Evolutionary conservation across 805 yeast species (phyloP), one percentile per base, ranked within the genome.

Genomic region (Komagataella phaffii): DNA sequence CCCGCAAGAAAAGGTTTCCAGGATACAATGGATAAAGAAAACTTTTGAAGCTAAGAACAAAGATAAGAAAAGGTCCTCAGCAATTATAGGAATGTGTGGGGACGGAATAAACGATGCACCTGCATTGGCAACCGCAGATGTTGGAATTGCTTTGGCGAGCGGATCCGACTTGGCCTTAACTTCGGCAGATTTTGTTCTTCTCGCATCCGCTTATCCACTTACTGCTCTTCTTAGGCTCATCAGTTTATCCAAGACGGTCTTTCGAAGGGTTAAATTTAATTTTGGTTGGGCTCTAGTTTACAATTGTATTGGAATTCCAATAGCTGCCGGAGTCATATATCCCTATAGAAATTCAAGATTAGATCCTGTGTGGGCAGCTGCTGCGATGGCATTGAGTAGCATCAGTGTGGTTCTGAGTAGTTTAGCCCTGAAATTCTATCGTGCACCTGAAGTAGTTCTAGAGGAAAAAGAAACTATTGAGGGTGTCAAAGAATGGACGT

Each of bases 21-120:
- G 78, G 59, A 68, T 85, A 44, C 69, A 72, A 55, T 70, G 75
- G 72, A 69, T 85, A 10, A 83, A 81, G 59, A 61, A 66, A 45
- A 68, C 76, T 2, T 72, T 61, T 47, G 62, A 63, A 46, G 51
- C 62, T 10, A 55, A 55, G 3, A 46, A 54, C 7, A 55, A 53
- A 3, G 47, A 50, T 6, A 51, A 44, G 24, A 51, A 53, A 40
- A 57, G 52, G 24, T 60, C 14, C 58, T 61, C 50, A 17, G 58
- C 62, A 46, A 59, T 76, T 19, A 83, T 81, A 3, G 89, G 88
- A 0, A 84, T 85, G 90, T 82, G 85, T 7, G 93, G 93, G 7
- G 93, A 85, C 59, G 93, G 93, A 18, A 80, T 85, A 40, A 86
- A 85, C 61, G 93, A 86, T 64, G 88, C 93, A 0, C 91, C 91